Evolutionary conservation across 176 grass and related monocot genomes (phyloP).

Genomic region (Alopecurus myosuroides): DNA sequence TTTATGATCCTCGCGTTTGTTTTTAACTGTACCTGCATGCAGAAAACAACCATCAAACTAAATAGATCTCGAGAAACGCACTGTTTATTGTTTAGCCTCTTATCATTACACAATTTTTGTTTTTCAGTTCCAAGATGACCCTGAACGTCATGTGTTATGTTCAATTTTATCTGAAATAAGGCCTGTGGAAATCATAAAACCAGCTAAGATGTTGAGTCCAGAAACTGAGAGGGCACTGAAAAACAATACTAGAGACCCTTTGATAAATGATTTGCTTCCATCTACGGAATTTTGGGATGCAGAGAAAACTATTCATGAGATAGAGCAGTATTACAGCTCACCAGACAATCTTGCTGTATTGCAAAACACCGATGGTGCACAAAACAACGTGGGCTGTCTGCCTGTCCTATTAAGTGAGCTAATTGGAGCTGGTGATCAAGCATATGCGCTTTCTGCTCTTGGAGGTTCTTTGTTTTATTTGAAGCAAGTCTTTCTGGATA

Average conservation of each 20-base stretch:
- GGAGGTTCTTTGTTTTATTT: slow-evolving; percentile 96
- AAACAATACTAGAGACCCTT: slow-evolving; percentile 75
- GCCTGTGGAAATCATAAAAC: slow-evolving; percentile 91
- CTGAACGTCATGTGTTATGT: slow-evolving; percentile 72
- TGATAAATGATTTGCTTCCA: slow-evolving; percentile 76
- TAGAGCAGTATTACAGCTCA: slow-evolving; percentile 66
- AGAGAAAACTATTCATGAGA: slow-evolving; percentile 58
- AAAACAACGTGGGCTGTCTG: slow-evolving; percentile 20
- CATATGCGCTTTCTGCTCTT: slow-evolving; percentile 84
- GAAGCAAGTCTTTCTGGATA: slow-evolving; percentile 78
- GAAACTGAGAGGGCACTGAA: slow-evolving; percentile 83
- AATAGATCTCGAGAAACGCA: not conserved
- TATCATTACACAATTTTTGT: slow-evolving; percentile 5
- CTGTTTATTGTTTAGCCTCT: slow-evolving; percentile 22
- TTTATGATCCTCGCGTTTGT: not conserved
- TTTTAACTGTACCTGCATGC: slow-evolving; percentile 19
- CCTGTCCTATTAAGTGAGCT: slow-evolving; percentile 61
- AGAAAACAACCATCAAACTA: slow-evolving; percentile 14
- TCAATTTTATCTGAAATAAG: slow-evolving; percentile 89
- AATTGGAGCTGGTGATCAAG: slow-evolving; percentile 55
- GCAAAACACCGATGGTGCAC: slow-evolving; percentile 13
- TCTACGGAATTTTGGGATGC: slow-evolving; percentile 80
- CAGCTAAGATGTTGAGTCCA: slow-evolving; percentile 57
- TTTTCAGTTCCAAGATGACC: slow-evolving; percentile 83
- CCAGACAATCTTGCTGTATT: slow-evolving; percentile 6